These are phyloP conservation scores for Dittrichia graveolens DNA, from an alignment of 129 eudicot genomes.

Conservation along the genomic window DNA sequence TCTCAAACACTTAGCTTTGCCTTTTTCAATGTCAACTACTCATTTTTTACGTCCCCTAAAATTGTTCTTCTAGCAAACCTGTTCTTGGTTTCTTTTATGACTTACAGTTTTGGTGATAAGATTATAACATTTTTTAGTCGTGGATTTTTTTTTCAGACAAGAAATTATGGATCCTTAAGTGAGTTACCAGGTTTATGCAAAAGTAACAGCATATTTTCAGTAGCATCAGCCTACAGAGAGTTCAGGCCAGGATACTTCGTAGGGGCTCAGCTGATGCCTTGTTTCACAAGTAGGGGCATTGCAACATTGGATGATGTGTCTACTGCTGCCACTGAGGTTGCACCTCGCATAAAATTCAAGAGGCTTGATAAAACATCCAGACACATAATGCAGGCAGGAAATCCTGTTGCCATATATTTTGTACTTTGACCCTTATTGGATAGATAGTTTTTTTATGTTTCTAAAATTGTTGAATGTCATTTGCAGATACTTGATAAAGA, in stretches of 20 bases:
- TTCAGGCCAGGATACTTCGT: not conserved
- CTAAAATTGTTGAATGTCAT: not conserved
- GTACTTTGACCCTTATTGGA: not conserved
- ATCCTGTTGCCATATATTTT: not conserved
- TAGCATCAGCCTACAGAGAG: not conserved
- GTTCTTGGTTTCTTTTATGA: not conserved
- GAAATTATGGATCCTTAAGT: slow-evolving; percentile 32
- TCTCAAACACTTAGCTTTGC: too few species aligned
- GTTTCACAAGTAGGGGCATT: slow-evolving; percentile 46
- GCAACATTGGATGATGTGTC: slow-evolving; percentile 43
- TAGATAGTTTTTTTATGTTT: not conserved
- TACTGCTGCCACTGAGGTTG: slow-evolving; percentile 35
- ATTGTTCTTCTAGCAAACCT: not conserved
- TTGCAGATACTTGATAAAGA: slow-evolving; percentile 71
- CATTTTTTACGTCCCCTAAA: too few species aligned
- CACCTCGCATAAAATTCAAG: slow-evolving; percentile 69
- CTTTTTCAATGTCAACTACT: too few species aligned
- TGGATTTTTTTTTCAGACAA: slow-evolving; percentile 33
- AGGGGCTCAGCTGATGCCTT: slow-evolving; percentile 3
- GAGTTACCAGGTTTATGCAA: slow-evolving; percentile 27
- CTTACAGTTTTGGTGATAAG: slow-evolving; percentile 2
- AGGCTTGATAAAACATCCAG: slow-evolving; percentile 81
- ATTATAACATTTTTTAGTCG: not conserved
- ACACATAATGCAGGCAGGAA: slow-evolving; percentile 76
- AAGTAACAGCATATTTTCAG: slow-evolving; percentile 22